These are phyloP conservation scores for Clohesyomyces aquaticus DNA, from an alignment of 495 filamentous ascomycete genomes.

Conservation along the genomic window DNA sequence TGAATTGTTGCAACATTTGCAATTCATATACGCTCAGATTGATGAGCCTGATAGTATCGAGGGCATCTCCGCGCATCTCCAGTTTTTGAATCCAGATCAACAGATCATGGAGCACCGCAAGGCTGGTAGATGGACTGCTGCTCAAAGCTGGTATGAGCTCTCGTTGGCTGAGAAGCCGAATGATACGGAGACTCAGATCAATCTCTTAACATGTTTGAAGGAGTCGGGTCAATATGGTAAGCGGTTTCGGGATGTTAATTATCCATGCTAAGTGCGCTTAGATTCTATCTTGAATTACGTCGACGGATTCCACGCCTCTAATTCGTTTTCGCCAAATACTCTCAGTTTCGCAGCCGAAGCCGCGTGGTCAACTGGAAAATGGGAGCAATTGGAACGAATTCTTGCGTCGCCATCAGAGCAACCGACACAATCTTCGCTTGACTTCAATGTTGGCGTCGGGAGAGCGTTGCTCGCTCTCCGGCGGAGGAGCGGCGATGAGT, in stretches of 20 bases:
- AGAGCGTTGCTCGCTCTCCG: constrained; percentile 69
- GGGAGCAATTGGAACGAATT: constrained; percentile 74
- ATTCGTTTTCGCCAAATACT: constrained; percentile 58
- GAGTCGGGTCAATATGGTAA: constrained; percentile 89
- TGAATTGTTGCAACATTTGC: constrained; percentile 72
- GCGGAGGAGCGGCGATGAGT: constrained; percentile 56
- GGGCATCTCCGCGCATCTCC: constrained; percentile 84
- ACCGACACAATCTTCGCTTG: constrained; percentile 53
- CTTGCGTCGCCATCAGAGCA: constrained; percentile 57
- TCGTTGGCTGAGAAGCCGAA: constrained; percentile 76
- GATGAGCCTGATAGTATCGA: constrained; percentile 97
- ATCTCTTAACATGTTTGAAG: constrained; percentile 85
- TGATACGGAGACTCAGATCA: constrained; percentile 74
- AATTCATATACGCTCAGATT: constrained; percentile 93
- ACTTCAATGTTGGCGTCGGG: constrained; percentile 84
- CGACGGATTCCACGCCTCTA: constrained; percentile 68
- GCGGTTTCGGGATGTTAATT: constrained; percentile 19
- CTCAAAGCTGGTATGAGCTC: constrained; percentile 96
- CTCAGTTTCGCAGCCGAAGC: constrained; percentile 86
- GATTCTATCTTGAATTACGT: constrained; percentile 84
- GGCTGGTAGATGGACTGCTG: constrained; percentile 95
- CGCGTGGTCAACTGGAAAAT: constrained; percentile 83
- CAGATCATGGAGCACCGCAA: constrained; percentile 90
- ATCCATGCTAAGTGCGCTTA: constrained; percentile 45
- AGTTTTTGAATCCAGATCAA: constrained; percentile 82